These are phyloP conservation scores for Kurtzmaniella quercitrusa DNA, from an alignment of 1,139 yeast species.

Conservation along the genomic window DNA sequence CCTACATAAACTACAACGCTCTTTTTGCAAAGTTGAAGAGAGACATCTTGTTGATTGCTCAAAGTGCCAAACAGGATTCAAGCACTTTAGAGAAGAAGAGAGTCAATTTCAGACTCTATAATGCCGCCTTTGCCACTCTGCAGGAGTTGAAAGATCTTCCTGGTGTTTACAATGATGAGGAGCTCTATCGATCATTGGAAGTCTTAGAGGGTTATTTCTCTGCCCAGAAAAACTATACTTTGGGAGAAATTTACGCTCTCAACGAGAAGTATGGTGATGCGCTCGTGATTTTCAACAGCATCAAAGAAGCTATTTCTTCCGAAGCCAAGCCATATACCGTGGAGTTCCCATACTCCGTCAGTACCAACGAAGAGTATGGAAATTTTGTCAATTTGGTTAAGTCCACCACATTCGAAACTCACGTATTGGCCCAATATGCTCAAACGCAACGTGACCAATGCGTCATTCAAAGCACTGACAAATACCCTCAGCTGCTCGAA, in stretches of 20 bases:
- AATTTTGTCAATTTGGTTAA: slow-evolving; percentile 25
- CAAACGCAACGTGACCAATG: slow-evolving; percentile 14
- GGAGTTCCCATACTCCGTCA: slow-evolving; percentile 37
- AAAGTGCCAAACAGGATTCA: slow-evolving; percentile 17
- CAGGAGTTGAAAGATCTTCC: slow-evolving; percentile 71
- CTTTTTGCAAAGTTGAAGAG: slow-evolving; percentile 67
- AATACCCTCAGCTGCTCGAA: slow-evolving; percentile 36
- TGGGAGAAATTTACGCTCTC: slow-evolving; percentile 50
- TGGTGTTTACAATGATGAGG: slow-evolving; percentile 87
- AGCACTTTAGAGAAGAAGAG: slow-evolving; percentile 28
- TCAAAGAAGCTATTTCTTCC: slow-evolving; percentile 19
- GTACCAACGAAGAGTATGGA: slow-evolving; percentile 30
- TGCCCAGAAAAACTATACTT: slow-evolving; percentile 36
- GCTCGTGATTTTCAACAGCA: slow-evolving; percentile 45
- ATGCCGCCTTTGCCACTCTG: slow-evolving; percentile 44
- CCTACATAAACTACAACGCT: slow-evolving; percentile 69
- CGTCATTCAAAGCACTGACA: slow-evolving; percentile 49
- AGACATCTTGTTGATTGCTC: slow-evolving; percentile 51
- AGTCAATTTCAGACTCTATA: slow-evolving; percentile 48
- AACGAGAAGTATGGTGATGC: slow-evolving; percentile 49
- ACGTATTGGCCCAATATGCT: slow-evolving; percentile 50
- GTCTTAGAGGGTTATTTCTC: slow-evolving; percentile 45
- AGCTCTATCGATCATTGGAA: slow-evolving; percentile 51
- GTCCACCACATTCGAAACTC: slow-evolving; percentile 35
- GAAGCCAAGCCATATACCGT: slow-evolving; percentile 20